phyloP scores from a whole-genome alignment of 106 monocot genomes.

The Xerophyta viscosa region DNA sequence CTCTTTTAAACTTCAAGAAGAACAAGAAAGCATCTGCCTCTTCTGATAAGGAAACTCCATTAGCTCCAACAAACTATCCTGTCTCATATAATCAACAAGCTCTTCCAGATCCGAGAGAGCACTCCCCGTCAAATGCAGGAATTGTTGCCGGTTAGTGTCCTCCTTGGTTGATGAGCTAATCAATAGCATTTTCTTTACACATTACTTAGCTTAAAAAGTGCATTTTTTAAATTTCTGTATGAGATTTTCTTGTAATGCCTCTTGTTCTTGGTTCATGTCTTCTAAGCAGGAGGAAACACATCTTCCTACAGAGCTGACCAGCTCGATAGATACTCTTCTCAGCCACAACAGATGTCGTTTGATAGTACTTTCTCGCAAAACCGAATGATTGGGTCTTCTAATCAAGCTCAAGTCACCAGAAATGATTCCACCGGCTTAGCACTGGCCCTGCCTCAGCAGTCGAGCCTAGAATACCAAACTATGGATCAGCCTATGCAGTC shows the following conservation, averaged over 20 bases:
- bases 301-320: slow-evolving; percentile 15
- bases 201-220: no score
- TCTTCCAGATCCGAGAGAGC: slow-evolving; percentile 14
- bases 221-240: no score
- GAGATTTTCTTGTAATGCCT: neutral
- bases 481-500: slow-evolving; percentile 11
- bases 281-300: neutral
- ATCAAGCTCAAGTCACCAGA: slow-evolving; percentile 17
- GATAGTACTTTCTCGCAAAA: slow-evolving; percentile 11
- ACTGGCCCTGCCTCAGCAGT: slow-evolving; percentile 17
- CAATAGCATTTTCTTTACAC: neutral
- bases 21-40: slow-evolving; percentile 32
- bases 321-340: slow-evolving; percentile 10
- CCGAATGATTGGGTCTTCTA: slow-evolving; percentile 11
- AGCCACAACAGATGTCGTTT: slow-evolving; percentile 9
- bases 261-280: neutral
- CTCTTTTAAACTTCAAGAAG: slow-evolving; percentile 27
- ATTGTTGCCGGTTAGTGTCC: slow-evolving; percentile 6
- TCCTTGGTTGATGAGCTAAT: neutral
- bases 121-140: slow-evolving; percentile 11
- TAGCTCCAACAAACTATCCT: slow-evolving; percentile 16
- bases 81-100: slow-evolving; percentile 20
- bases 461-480: slow-evolving; percentile 14
- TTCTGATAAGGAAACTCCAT: slow-evolving; percentile 19
- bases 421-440: slow-evolving; percentile 17